phyloP scores from a whole-genome alignment of 2,329 filamentous ascomycete species.

The Pseudocercospora fijiensis region DNA sequence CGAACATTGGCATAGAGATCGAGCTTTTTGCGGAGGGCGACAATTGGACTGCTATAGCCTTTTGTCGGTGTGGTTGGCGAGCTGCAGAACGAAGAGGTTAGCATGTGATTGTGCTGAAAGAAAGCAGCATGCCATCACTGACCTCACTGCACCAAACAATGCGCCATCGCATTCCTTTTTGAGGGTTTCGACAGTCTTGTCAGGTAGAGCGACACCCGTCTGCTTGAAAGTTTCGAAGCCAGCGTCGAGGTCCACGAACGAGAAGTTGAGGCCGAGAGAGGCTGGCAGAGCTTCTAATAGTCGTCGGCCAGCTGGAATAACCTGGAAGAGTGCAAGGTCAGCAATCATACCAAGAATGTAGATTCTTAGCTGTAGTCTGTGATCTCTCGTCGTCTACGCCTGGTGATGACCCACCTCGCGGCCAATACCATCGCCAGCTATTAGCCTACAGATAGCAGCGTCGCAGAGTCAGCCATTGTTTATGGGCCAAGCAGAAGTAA shows the following conservation, averaged over 20 bases:
- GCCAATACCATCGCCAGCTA: conserved; percentile 97
- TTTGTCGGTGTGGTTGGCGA: conserved; percentile 86
- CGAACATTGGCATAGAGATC: conserved; percentile 97
- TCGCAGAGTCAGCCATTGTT: background rate
- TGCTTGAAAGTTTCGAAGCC: conserved; percentile 92
- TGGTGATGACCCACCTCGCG: conserved; percentile 66
- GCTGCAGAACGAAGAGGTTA: conserved; percentile 41
- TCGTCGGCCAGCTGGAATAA: conserved; percentile 82
- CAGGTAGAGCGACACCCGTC: conserved; percentile 83
- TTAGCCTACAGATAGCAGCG: conserved; percentile 41
- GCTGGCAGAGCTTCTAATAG: conserved; percentile 88
- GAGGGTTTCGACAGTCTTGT: conserved; percentile 85
- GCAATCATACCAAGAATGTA: background rate
- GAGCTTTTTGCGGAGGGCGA: conserved; percentile 91
- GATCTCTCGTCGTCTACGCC: background rate
- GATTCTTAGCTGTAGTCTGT: background rate
- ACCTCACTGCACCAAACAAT: conserved; percentile 85
- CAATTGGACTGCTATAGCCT: conserved; percentile 95
- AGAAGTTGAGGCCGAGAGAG: conserved; percentile 91
- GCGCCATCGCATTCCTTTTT: conserved; percentile 91
- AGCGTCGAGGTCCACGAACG: conserved; percentile 87
- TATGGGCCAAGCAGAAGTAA: conserved; percentile 55
- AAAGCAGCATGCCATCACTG: background rate
- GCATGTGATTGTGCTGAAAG: background rate
- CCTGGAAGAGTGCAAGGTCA: background rate